phyloP scores from a whole-genome alignment of 768 basidiomycete species.

The Candolleomyces aberdarensis region DNA sequence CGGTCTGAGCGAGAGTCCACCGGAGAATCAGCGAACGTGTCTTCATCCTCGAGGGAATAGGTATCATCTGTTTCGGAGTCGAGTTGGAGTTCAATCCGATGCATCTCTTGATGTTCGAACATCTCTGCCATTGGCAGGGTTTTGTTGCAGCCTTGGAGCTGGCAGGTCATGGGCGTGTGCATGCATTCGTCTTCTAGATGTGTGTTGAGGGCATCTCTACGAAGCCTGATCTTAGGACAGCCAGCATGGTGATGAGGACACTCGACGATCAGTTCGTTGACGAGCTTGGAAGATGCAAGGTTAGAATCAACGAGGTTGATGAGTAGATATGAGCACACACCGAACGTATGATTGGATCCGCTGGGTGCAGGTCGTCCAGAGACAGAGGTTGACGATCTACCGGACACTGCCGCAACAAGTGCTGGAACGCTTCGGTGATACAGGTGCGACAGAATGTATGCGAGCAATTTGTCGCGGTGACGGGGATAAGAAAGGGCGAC shows the following conservation, averaged over 20 bases:
- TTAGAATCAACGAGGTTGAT: background rate
- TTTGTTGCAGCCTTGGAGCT: background rate
- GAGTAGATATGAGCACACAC: conserved; percentile 36
- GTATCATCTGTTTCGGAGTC: background rate
- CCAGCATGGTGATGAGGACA: conserved; percentile 62
- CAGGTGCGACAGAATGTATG: conserved; percentile 87
- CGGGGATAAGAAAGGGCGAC: conserved; percentile 72
- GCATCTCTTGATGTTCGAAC: conserved; percentile 70
- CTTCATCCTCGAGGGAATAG: background rate
- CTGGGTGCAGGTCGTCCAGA: conserved; percentile 56
- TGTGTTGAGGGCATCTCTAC: conserved; percentile 58
- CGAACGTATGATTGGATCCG: conserved; percentile 71
- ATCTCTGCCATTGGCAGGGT: conserved; percentile 43
- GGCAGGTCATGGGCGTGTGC: conserved; percentile 21
- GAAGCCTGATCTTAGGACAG: conserved; percentile 53
- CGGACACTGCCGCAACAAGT: conserved; percentile 67
- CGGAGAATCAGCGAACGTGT: background rate
- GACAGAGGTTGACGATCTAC: conserved; percentile 73
- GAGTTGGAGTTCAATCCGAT: background rate
- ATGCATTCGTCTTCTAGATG: conserved; percentile 64
- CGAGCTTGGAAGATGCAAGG: conserved; percentile 47
- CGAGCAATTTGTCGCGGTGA: conserved; percentile 64
- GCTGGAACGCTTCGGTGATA: conserved; percentile 60
- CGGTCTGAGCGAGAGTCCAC: background rate
- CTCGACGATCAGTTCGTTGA: conserved; percentile 76